Percentiles rank a stretch among this genome's conserved stretches.
phyloP scores from a whole-genome alignment of 108 stramenopile species.

The Pseudonitzschia multiseries region DNA sequence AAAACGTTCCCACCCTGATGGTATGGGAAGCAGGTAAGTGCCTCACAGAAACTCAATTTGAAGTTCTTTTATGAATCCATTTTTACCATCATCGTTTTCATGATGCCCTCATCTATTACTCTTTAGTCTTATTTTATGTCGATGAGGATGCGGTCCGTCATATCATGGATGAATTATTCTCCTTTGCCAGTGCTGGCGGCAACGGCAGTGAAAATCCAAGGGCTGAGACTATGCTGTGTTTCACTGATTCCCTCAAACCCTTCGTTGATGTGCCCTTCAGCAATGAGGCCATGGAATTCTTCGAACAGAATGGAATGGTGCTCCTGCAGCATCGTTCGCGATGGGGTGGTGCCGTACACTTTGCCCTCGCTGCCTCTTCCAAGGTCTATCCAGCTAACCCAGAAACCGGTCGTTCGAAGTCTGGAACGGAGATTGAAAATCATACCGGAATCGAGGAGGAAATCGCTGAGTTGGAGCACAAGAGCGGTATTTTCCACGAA shows the following conservation, averaged over 20 bases:
- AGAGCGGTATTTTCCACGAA: background rate
- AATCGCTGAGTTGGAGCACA: background rate
- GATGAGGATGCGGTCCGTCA: conserved; percentile 18
- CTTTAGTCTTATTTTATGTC: conserved; percentile 39
- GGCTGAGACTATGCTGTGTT: conserved; percentile 27
- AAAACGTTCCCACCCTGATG: conserved; percentile 27
- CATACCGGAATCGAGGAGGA: background rate
- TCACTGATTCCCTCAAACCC: conserved; percentile 15
- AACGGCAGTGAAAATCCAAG: conserved; percentile 7
- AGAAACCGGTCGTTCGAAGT: background rate
- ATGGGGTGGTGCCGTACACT: conserved; percentile 43
- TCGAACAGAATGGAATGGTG: conserved; percentile 13
- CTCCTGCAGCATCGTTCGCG: conserved; percentile 23
- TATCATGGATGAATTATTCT: conserved; percentile 22
- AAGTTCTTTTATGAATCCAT: background rate
- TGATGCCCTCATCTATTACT: background rate
- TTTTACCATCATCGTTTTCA: background rate
- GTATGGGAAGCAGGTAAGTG: conserved; percentile 18
- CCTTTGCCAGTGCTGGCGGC: background rate
- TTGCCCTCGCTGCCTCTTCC: conserved; percentile 15
- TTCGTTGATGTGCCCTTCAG: conserved; percentile 10
- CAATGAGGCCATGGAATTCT: conserved; percentile 16
- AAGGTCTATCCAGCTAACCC: background rate
- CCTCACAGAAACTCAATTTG: background rate
- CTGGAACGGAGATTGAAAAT: background rate